These are phyloP conservation scores for Leccinum disarticulatum DNA, from an alignment of 768 basidiomycete genomes.

Conservation along the genomic window DNA sequence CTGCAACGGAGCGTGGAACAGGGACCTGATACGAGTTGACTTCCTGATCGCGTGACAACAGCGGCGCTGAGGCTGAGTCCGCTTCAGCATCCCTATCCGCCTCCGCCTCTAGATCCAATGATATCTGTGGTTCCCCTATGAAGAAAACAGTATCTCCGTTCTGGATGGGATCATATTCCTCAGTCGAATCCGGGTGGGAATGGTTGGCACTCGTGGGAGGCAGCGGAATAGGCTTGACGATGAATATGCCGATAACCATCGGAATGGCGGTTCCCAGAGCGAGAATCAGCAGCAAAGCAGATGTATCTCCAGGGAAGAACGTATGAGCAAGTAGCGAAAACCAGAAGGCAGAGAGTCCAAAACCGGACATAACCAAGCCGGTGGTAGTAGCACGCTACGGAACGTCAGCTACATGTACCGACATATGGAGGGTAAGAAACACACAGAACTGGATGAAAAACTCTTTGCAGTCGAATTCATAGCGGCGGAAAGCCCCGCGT, in stretches of 20 bases:
- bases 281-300: slow-evolving; percentile 72
- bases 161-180: slow-evolving; percentile 21
- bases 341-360: slow-evolving; percentile 88
- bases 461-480: slow-evolving; percentile 84
- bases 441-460: slow-evolving; percentile 68
- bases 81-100: slow-evolving; percentile 7
- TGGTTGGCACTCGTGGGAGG: slow-evolving; percentile 33
- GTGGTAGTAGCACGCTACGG: slow-evolving; percentile 71
- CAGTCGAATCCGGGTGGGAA: not conserved
- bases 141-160: slow-evolving; percentile 23
- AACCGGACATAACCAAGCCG: slow-evolving; percentile 80
- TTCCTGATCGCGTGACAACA: slow-evolving; percentile 22
- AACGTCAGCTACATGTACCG: not conserved
- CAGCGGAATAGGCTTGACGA: slow-evolving; percentile 69
- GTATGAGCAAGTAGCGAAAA: slow-evolving; percentile 77
- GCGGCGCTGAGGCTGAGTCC: slow-evolving; percentile 22
- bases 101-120: slow-evolving; percentile 8
- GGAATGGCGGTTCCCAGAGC: slow-evolving; percentile 76
- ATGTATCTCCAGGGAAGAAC: slow-evolving; percentile 75
- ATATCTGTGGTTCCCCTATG: slow-evolving; percentile 19
- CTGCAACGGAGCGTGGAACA: slow-evolving; percentile 15
- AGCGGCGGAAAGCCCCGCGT: slow-evolving; percentile 65
- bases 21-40: slow-evolving; percentile 25
- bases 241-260: slow-evolving; percentile 75
- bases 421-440: slow-evolving; percentile 24